Conservation (phyloP, 768 basidiomycete genomes). For the Tylopilus plumbeoviolaceoides region DNA sequence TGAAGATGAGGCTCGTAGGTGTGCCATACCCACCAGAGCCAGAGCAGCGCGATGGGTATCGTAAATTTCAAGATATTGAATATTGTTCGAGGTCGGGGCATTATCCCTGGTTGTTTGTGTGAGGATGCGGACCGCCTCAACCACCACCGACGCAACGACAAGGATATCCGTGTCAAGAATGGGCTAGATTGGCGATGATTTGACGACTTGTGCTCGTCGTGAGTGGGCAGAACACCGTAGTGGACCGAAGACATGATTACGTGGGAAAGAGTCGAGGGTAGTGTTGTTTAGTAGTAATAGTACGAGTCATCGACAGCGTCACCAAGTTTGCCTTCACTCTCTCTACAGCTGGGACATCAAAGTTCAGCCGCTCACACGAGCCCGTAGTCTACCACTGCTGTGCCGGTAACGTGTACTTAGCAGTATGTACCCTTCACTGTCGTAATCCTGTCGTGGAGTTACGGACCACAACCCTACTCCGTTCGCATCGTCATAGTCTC, state of each 20-base stretch:
- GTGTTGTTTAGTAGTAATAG: no score
- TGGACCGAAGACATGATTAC: conserved; percentile 8
- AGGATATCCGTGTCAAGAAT: background rate
- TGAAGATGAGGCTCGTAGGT: conserved; percentile 68
- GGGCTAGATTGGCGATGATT: background rate
- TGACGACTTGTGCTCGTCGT: conserved; percentile 9
- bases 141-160: conserved; percentile 9
- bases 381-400: no score
- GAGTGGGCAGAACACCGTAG: conserved; percentile 8
- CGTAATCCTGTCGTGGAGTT: no score
- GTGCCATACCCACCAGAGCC: conserved; percentile 39
- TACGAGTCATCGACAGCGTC: no score
- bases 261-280: no score
- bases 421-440: no score
- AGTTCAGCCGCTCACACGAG: no score
- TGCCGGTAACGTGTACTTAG: no score
- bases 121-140: background rate
- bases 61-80: conserved; percentile 40
- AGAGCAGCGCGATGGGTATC: conserved; percentile 32
- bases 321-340: no score
- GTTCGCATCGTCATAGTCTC: no score
- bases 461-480: no score
- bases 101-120: background rate
- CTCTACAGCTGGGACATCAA: no score
- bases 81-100: conserved; percentile 32